These are phyloP conservation scores for Geoglossum cookeanum DNA, from an alignment of 2,329 filamentous ascomycete genomes.

Conservation along the genomic window DNA sequence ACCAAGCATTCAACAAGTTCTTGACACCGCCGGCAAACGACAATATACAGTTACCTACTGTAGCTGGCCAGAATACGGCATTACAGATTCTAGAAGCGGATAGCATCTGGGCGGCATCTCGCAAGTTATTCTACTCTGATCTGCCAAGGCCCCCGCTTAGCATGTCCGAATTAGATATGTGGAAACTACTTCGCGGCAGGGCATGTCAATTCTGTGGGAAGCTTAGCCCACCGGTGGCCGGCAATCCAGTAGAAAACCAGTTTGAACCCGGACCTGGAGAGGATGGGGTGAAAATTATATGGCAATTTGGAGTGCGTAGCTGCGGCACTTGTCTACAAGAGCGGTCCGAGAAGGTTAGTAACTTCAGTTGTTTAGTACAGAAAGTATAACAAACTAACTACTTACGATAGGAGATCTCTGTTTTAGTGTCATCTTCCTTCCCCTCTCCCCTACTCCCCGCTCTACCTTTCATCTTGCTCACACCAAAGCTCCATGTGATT, in stretches of 20 bases:
- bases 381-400: slow-evolving; percentile 12
- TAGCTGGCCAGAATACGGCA: slow-evolving; percentile 18
- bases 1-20: slow-evolving; percentile 41
- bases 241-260: slow-evolving; percentile 19
- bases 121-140: slow-evolving; percentile 42
- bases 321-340: slow-evolving; percentile 47
- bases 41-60: slow-evolving; percentile 3
- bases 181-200: slow-evolving; percentile 43
- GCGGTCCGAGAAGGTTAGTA: slow-evolving; percentile 43
- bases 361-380: not conserved
- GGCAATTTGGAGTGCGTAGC: slow-evolving; percentile 47
- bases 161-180: slow-evolving; percentile 57
- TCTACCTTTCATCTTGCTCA: slow-evolving; percentile 50
- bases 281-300: slow-evolving; percentile 43
- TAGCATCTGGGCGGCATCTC: slow-evolving; percentile 50
- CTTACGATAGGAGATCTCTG: slow-evolving; percentile 43
- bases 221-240: slow-evolving; percentile 8
- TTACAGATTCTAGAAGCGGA: slow-evolving; percentile 34
- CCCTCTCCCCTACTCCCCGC: slow-evolving; percentile 44
- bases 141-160: slow-evolving; percentile 49
- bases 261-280: slow-evolving; percentile 43
- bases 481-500: slow-evolving; percentile 40
- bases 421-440: slow-evolving; percentile 41
- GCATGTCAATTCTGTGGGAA: slow-evolving; percentile 50
- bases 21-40: slow-evolving; percentile 12